Conservation (phyloP, 179 eudicot genomes). For the Heliamphora pulchella region DNA sequence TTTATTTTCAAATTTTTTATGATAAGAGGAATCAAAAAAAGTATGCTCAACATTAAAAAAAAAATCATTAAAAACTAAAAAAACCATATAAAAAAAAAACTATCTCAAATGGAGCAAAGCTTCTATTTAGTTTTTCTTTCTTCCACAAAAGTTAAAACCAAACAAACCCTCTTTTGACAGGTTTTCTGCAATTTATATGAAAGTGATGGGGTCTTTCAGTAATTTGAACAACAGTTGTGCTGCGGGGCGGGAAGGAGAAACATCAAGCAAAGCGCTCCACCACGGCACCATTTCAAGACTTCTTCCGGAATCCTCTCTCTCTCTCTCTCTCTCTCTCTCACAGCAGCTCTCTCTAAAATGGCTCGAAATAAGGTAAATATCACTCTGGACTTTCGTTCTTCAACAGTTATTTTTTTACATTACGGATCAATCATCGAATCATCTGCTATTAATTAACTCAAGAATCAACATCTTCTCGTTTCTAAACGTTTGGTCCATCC, state of each 20-base stretch:
- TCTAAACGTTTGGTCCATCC: neutral
- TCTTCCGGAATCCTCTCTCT: constrained; percentile 15
- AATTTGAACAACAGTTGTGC: neutral
- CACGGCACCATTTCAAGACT: neutral
- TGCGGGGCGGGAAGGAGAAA: constrained; percentile 8
- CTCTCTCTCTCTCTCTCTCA: neutral
- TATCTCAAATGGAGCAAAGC: too few relatives aligned
- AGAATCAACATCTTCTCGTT: neutral
- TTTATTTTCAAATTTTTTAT: too few relatives aligned
- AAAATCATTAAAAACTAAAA: too few relatives aligned
- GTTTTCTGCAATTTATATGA: neutral
- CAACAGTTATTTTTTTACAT: neutral
- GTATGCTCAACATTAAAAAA: too few relatives aligned
- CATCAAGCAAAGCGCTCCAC: neutral
- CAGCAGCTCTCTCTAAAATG: constrained; percentile 8
- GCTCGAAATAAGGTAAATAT: constrained; percentile 25
- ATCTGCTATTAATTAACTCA: neutral
- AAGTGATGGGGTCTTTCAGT: neutral
- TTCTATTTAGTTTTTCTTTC: too few relatives aligned
- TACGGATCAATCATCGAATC: neutral
- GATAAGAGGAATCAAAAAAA: too few relatives aligned
- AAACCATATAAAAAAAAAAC: too few relatives aligned
- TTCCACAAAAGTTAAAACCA: too few relatives aligned
- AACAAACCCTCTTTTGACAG: neutral
- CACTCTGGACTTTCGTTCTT: neutral